phyloP scores from a whole-genome alignment of 1,139 yeast species.

The Blastobotrys buckinghamii region DNA sequence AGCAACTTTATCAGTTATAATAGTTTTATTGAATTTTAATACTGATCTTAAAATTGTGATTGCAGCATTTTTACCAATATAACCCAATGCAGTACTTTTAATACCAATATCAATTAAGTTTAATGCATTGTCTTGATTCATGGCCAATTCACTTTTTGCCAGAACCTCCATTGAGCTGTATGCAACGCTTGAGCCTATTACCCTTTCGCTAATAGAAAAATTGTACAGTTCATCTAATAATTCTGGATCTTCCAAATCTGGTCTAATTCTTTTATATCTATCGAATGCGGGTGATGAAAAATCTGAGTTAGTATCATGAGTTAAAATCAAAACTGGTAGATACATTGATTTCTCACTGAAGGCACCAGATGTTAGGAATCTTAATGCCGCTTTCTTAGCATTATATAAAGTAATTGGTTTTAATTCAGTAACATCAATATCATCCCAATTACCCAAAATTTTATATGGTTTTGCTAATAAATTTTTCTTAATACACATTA shows the following conservation, averaged over 20 bases:
- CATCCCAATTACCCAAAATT: neutral
- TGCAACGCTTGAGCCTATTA: neutral
- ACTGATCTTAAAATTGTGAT: neutral
- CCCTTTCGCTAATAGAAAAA: neutral
- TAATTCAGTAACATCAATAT: neutral
- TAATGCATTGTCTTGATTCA: neutral
- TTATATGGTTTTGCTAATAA: neutral
- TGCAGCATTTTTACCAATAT: neutral
- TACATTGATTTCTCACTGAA: constrained; percentile 37
- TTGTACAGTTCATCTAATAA: constrained; percentile 42
- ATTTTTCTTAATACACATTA: neutral
- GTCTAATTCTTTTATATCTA: neutral
- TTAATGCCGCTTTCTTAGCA: constrained; percentile 11
- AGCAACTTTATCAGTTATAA: neutral
- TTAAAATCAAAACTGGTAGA: constrained; percentile 50
- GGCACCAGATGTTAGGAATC: constrained; percentile 35
- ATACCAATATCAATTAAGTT: neutral
- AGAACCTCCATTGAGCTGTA: neutral
- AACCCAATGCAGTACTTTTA: neutral
- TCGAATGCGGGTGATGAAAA: constrained; percentile 41
- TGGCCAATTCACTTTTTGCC: neutral
- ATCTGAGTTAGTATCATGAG: constrained; percentile 52
- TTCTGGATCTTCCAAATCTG: neutral
- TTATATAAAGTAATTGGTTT: neutral
- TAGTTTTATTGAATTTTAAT: neutral